These are phyloP conservation scores for Pseudomonodictys pantanalensis DNA, from an alignment of 495 filamentous ascomycete genomes.

Conservation along the genomic window DNA sequence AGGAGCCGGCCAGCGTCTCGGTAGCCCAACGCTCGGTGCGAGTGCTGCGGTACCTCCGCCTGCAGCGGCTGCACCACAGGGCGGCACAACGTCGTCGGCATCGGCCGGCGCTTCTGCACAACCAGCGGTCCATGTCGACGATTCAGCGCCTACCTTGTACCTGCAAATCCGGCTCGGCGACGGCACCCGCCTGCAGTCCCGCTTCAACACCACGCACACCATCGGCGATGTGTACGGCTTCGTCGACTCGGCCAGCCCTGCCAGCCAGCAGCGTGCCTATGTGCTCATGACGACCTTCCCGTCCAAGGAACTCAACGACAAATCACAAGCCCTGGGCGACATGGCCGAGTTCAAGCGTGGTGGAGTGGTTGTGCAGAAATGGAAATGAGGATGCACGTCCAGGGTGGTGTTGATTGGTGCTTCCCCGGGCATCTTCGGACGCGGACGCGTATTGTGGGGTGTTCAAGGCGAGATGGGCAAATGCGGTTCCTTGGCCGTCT, in stretches of 20 bases:
- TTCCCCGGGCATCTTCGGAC: too few species aligned
- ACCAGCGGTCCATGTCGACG: constrained; percentile 60
- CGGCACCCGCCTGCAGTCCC: constrained; percentile 76
- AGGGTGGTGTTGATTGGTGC: constrained; percentile 19
- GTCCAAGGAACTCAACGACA: constrained; percentile 84
- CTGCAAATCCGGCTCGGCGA: constrained; percentile 89
- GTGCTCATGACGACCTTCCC: constrained; percentile 94
- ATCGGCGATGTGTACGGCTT: constrained; percentile 89
- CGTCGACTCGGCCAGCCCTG: constrained; percentile 64
- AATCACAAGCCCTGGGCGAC: constrained; percentile 64
- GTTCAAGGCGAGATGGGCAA: too few species aligned
- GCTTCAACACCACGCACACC: constrained; percentile 90
- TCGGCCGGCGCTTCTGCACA: constrained; percentile 36
- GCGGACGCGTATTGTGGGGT: too few species aligned
- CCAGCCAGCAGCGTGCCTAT: constrained; percentile 61
- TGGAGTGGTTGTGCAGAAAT: constrained; percentile 87
- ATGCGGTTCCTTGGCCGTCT: too few species aligned
- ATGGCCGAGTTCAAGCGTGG: constrained; percentile 78
- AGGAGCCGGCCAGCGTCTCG: constrained; percentile 80
- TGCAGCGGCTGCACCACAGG: constrained; percentile 33
- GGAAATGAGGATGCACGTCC: constrained; percentile 47
- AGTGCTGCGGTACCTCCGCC: constrained; percentile 40
- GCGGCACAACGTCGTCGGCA: constrained; percentile 41
- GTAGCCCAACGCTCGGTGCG: constrained; percentile 77
- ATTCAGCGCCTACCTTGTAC: constrained; percentile 71